These are phyloP conservation scores for Penicillium brasilianum DNA, from an alignment of 2,329 filamentous ascomycete species.

Conservation along the genomic window DNA sequence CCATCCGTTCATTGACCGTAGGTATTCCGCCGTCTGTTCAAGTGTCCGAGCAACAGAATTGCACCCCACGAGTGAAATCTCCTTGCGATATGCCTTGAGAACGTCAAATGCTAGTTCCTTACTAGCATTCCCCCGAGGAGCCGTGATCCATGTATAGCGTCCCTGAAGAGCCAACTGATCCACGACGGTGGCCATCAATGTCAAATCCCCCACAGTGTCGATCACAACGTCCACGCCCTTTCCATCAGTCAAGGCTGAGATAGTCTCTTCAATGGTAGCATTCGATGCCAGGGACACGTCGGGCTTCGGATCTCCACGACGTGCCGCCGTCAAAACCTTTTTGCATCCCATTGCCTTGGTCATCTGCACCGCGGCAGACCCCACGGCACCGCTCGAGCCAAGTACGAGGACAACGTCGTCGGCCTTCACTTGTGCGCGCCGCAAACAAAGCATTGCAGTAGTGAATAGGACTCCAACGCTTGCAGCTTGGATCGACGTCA, in stretches of 20 bases:
- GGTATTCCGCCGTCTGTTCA: conserved; percentile 20
- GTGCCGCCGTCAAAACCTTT: conserved; percentile 31
- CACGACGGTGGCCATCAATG: conserved; percentile 31
- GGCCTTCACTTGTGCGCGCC: conserved; percentile 24
- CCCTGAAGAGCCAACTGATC: conserved; percentile 31
- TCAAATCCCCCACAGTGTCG: conserved; percentile 37
- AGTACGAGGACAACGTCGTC: conserved; percentile 37
- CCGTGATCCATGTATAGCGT: conserved; percentile 34
- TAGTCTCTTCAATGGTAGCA: conserved; percentile 1
- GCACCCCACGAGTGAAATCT: conserved; percentile 26
- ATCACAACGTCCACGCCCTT: conserved; percentile 29
- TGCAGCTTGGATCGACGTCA: conserved; percentile 35
- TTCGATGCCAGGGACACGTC: conserved; percentile 23
- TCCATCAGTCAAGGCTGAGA: conserved; percentile 20
- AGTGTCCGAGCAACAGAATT: conserved; percentile 22
- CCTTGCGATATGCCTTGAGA: conserved; percentile 29
- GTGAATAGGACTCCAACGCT: conserved; percentile 37
- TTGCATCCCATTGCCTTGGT: conserved; percentile 32
- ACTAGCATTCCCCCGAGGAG: conserved; percentile 22
- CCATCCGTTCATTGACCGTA: conserved; percentile 19
- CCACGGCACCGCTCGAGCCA: conserved; percentile 37
- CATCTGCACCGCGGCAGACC: conserved; percentile 32
- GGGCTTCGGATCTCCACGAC: conserved; percentile 23
- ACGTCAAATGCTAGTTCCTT: conserved; percentile 25
- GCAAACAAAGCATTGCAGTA: conserved; percentile 31